Conservation (phyloP, 2,329 filamentous ascomycete genomes). For the Fusarium pseudograminearum region DNA sequence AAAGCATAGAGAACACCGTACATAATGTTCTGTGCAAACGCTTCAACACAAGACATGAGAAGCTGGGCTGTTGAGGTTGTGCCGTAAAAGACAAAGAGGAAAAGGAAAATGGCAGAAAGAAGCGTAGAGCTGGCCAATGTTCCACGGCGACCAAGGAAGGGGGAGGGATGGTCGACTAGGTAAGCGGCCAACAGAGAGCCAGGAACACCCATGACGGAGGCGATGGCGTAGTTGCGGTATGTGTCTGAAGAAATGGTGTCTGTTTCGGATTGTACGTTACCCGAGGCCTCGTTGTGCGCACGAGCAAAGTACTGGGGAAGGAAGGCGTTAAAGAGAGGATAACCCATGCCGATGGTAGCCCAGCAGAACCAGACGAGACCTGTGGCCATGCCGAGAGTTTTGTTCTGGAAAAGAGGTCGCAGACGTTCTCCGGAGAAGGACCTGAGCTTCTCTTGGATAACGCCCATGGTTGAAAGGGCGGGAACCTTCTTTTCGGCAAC, state of each 20-base stretch:
- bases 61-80: slow-evolving; percentile 69
- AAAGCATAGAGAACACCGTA: slow-evolving; percentile 83
- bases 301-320: slow-evolving; percentile 83
- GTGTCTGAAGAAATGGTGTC: slow-evolving; percentile 60
- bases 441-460: slow-evolving; percentile 70
- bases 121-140: slow-evolving; percentile 77
- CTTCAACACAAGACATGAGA: slow-evolving; percentile 74
- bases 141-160: slow-evolving; percentile 75
- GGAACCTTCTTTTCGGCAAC: slow-evolving; percentile 28
- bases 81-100: slow-evolving; percentile 73
- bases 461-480: slow-evolving; percentile 47
- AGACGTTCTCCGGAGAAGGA: slow-evolving; percentile 77
- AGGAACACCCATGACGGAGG: slow-evolving; percentile 79
- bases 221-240: slow-evolving; percentile 87
- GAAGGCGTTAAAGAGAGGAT: slow-evolving; percentile 90
- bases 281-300: slow-evolving; percentile 59
- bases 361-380: slow-evolving; percentile 80
- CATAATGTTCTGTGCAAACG: slow-evolving; percentile 81
- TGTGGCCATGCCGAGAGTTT: slow-evolving; percentile 64
- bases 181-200: slow-evolving; percentile 81
- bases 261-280: slow-evolving; percentile 49
- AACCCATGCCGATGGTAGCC: slow-evolving; percentile 86
- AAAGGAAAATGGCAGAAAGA: slow-evolving; percentile 75
- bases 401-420: slow-evolving; percentile 71
- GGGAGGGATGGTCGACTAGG: slow-evolving; percentile 73